Base-by-base conservation (phyloP, 495 filamentous ascomycete genomes). In the Penicillium diatomitis region DNA sequence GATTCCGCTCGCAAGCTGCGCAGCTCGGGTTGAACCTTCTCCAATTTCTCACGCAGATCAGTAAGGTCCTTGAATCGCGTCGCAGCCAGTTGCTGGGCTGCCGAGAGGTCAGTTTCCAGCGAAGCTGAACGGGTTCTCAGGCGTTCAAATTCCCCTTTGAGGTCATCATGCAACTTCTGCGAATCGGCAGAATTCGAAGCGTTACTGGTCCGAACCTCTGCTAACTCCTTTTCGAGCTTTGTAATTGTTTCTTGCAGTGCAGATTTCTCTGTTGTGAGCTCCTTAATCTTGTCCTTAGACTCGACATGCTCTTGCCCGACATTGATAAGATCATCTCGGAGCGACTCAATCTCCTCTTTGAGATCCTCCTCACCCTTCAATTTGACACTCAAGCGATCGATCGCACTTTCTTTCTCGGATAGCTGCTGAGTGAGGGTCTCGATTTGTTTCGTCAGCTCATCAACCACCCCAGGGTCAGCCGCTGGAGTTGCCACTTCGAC, bases 1-100 rank as follows among this genome's bases (percentile, higher is more conserved):
- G 84, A 83, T 51, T 97, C 92, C 35, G 78, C 77, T 6, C 87
- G 79, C 6, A 96, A 68, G 11, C 73, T 78, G 52, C 78, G 80
- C 12, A 97, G 72, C 64, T 98, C 92, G 1, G 90, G 87, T 53
- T 96, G 88, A 7, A 84, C 71, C 58, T 90, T 95, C 45, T 91
- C 84, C 7, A 96, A 68, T 6, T 87, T 77, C 34, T 87, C 82
- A 32, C 83, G 71, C 39, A 92, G 66, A 35, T 95, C 87, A 0
- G 83, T 85, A 3, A 96, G 67, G 48, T 96, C 90, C 59, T 90
- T 95, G 68, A 88, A 97, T 6, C 94, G 77, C 30, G 80, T 80
- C 41, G 89, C 80, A 1, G 92, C 89, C 12, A 97, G 71, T 61
- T 94, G 82, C 57, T 96, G 77, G 0, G 89, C 85, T 6, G 90